Conservation (phyloP, 2,329 filamentous ascomycete genomes). For the Pyrenophora teres region DNA sequence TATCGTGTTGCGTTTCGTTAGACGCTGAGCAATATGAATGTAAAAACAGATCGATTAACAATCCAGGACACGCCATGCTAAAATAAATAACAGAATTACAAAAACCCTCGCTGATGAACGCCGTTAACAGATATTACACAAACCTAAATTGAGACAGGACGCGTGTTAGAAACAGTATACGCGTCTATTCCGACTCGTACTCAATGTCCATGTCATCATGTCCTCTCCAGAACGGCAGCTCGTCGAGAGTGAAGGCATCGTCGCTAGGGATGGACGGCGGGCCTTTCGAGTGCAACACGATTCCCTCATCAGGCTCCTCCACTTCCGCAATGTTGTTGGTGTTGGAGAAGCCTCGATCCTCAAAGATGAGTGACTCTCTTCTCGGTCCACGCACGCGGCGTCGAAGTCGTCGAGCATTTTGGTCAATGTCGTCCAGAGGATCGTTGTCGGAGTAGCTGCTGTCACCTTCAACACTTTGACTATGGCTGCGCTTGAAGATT, state of each 20-base stretch:
- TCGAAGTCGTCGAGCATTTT: conserved; percentile 49
- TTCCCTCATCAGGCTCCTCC: conserved; percentile 44
- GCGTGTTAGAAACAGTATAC: neutral
- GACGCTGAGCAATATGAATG: conserved; percentile 4
- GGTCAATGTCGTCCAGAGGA: conserved; percentile 47
- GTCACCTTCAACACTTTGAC: conserved; percentile 52
- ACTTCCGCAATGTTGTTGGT: conserved; percentile 45
- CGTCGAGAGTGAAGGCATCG: conserved; percentile 45
- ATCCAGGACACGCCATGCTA: conserved; percentile 3
- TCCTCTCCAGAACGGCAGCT: conserved; percentile 46
- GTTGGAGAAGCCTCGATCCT: conserved; percentile 46
- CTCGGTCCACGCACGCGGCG: conserved; percentile 47
- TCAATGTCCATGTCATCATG: conserved; percentile 35
- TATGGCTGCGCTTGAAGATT: conserved; percentile 53
- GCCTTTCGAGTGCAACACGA: conserved; percentile 36
- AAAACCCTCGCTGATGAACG: conserved; percentile 11
- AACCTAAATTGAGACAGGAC: neutral
- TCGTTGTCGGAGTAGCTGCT: conserved; percentile 51
- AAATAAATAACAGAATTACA: neutral
- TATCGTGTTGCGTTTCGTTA: neutral
- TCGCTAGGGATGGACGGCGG: conserved; percentile 47
- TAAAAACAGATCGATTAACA: conserved; percentile 10
- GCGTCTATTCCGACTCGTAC: conserved; percentile 28
- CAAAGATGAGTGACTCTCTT: conserved; percentile 45
- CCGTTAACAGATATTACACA: neutral